Evolutionary conservation across 306 rosid species (phyloP), one percentile per base, ranked within the genome.

Genomic region (Medicago ruthenica): DNA sequence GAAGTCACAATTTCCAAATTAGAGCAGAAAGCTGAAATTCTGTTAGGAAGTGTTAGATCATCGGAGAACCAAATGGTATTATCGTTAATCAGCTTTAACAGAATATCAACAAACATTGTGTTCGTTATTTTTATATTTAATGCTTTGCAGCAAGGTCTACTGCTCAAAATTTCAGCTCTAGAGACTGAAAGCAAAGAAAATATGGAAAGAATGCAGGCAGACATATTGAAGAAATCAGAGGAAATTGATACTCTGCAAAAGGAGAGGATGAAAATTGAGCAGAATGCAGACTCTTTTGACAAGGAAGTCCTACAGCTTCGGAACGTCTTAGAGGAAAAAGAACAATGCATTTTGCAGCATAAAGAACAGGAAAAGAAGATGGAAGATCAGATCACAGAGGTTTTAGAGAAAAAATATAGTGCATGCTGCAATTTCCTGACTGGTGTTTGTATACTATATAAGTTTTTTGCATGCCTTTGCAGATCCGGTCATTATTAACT

Each of bases 41-140:
- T 90, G 79, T 84, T 87, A 74, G 88, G 90, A 82, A 84, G 81
- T 68, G 85, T 81, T 79, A 86, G 84, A 82, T 84, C 87, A 69
- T 90, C 88, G 37, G 97, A 95, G 79, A 82, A 75, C 59, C 85
- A 88, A 87, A 82, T 79, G 91, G 98, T 92, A 70, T 76, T 86
- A 77, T 67, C 20, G 7, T 76, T 80, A 55, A 13, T 80, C 65
- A 70, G 57, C 51, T 54, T 39, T 76, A 76, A 36, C 70, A 21
- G 9, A 36, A 20, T 78, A 53, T 51, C 71, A 78, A 61, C 36
- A 48, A 71, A 48, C 50, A 48, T n/a, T 73, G 10, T 48, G 67
- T 36, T 72, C 70, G 76, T 89, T 22, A 86, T 67, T 57, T 73
- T 24, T 59, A 73, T 79, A 57, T 71, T 53, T 77, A 51, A 71